A percentile compares a stretch with the other conserved stretches of the same genome.
phyloP scores from a whole-genome alignment of 306 rosid genomes.

The Benincasa hispida region DNA sequence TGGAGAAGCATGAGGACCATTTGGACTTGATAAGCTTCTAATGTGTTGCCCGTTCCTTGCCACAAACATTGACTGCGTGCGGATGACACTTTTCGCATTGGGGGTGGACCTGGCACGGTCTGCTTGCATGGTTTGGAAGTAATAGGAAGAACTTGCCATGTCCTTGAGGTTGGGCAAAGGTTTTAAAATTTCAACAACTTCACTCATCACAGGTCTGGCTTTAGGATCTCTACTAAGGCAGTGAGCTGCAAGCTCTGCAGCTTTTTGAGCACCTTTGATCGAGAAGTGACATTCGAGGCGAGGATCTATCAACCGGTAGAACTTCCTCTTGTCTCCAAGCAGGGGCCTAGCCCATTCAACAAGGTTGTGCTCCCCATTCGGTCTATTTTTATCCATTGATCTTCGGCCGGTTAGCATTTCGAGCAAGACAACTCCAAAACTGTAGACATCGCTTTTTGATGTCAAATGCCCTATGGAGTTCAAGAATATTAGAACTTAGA shows the following conservation, averaged over 20 bases:
- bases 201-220: slow-evolving; percentile 79
- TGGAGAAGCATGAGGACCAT: slow-evolving; percentile 58
- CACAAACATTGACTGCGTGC: slow-evolving; percentile 41
- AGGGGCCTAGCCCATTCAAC: slow-evolving; percentile 86
- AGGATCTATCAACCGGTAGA: slow-evolving; percentile 67
- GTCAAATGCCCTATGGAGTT: slow-evolving; percentile 63
- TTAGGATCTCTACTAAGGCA: slow-evolving; percentile 92
- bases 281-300: slow-evolving; percentile 97
- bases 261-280: slow-evolving; percentile 69
- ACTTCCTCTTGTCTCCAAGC: slow-evolving; percentile 60
- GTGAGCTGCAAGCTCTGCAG: slow-evolving; percentile 55
- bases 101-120: slow-evolving; percentile 60
- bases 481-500: neutral
- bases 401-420: slow-evolving; percentile 92
- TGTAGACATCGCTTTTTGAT: slow-evolving; percentile 84
- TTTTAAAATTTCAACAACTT: slow-evolving; percentile 57
- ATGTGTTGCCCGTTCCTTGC: slow-evolving; percentile 59
- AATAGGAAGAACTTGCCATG: slow-evolving; percentile 71
- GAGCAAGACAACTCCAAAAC: slow-evolving; percentile 90
- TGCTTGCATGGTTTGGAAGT: slow-evolving; percentile 51
- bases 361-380: slow-evolving; percentile 92
- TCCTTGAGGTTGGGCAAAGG: slow-evolving; percentile 77
- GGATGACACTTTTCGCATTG: slow-evolving; percentile 37
- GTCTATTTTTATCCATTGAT: slow-evolving; percentile 78
- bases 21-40: slow-evolving; percentile 54